phyloP scores from a whole-genome alignment of 2,329 filamentous ascomycete genomes.

The Pyrenochaeta sp. region DNA sequence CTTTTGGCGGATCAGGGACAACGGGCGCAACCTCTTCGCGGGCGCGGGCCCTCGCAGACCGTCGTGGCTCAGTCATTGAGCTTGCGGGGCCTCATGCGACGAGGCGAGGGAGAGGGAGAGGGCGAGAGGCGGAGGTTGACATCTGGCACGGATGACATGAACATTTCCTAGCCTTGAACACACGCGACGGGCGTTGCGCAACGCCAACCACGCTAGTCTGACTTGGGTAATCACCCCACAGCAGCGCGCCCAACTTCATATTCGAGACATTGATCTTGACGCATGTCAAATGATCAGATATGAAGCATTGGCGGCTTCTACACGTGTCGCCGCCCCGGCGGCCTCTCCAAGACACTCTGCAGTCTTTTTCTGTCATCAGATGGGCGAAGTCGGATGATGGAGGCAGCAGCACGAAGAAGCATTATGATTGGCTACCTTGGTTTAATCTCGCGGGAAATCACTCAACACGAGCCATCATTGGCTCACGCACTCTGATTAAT shows the following conservation, averaged over 20 bases:
- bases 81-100: conserved; percentile 1
- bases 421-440: not conserved
- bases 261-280: too few species aligned
- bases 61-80: conserved; percentile 45
- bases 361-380: too few species aligned
- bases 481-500: conserved; percentile 2
- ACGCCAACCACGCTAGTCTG: not conserved
- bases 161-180: not conserved
- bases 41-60: conserved; percentile 45
- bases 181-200: conserved; percentile 4
- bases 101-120: not conserved
- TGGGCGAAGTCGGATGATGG: too few species aligned
- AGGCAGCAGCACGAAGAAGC: too few species aligned
- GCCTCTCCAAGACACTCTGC: too few species aligned
- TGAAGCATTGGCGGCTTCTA: too few species aligned
- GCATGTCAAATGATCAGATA: too few species aligned
- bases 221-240: not conserved
- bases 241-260: too few species aligned
- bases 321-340: too few species aligned
- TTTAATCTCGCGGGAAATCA: not conserved
- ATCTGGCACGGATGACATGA: not conserved
- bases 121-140: not conserved
- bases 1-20: conserved; percentile 32
- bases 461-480: not conserved
- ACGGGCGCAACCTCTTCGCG: conserved; percentile 41